Percentiles rank a stretch among this genome's conserved stretches.
Conservation (phyloP, 1,284 basidiomycete genomes). For the Rugiboletus extremiorientalis region DNA sequence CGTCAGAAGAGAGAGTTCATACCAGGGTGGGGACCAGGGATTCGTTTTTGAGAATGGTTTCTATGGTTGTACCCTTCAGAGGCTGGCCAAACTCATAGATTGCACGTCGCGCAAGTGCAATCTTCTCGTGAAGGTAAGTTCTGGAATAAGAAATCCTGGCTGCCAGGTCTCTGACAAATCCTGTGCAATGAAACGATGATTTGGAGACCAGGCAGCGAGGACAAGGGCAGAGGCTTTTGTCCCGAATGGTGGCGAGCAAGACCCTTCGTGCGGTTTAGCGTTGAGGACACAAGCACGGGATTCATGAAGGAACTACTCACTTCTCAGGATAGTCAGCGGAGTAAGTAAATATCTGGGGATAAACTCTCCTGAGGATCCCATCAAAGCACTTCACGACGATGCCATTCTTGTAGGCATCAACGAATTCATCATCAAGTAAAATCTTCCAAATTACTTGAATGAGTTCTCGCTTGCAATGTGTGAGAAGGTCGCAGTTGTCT, state of each 20-base stretch:
- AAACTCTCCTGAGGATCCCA: background rate
- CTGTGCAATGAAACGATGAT: background rate
- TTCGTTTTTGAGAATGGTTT: background rate
- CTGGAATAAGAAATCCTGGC: background rate
- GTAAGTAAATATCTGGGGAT: background rate
- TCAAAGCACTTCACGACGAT: slow-evolving; percentile 10
- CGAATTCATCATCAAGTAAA: too few species aligned
- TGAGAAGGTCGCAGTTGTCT: slow-evolving; percentile 1
- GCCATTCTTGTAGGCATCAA: slow-evolving; percentile 28
- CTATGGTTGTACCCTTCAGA: background rate
- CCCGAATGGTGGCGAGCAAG: background rate
- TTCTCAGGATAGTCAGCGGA: slow-evolving; percentile 3
- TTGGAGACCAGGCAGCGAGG: background rate
- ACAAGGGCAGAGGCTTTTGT: slow-evolving; percentile 1
- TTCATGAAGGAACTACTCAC: background rate
- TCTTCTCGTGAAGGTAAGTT: background rate
- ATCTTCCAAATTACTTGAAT: slow-evolving; percentile 11
- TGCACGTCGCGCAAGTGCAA: background rate
- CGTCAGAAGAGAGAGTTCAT: background rate
- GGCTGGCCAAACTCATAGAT: background rate
- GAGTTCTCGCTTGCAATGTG: slow-evolving; percentile 20
- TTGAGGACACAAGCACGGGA: too few species aligned
- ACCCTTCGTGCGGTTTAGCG: background rate
- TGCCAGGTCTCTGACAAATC: background rate
- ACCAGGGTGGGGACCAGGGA: background rate